Evolutionary conservation across 2,329 filamentous ascomycete species (phyloP), one percentile per base, ranked within the genome.

Genomic region (Colletotrichum shisoi): DNA sequence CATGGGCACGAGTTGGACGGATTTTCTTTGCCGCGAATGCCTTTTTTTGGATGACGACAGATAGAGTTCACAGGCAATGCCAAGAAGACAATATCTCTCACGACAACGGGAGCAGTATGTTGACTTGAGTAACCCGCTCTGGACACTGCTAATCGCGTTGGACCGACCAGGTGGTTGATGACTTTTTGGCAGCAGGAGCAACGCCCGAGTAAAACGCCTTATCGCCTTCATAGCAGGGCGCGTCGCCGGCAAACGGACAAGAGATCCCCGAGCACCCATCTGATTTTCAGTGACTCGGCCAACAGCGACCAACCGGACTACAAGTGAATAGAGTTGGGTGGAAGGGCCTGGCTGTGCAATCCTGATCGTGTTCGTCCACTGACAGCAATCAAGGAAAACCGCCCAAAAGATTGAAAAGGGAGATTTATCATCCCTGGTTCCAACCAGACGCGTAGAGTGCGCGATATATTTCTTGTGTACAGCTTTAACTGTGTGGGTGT

Each of bases 401-500:
- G 2, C 17, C 27, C 9, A 21, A 21, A 21, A n/a, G 49, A 39
- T 39, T 37, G 49, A 12, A 39, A 21, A n/a, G 44, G 11, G 6
- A 19, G 34, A 13, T 21, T 3, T 15, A 2, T 6, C 49, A 39
- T 13, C 49, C 31, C 17, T 6, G 4, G 34, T 37, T 21, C 7
- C 8, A 12, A 39, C 5, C 15, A 17, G 46, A 15, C 49, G 31
- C 49, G 31, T 39, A 53, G 11, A 53, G 46, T 67, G 60, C 53
- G 60, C 60, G 60, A 67, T 58, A 63, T 67, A 49, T 46, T 58
- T 63, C 27, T 4, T 57, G 21, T 31, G 12, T 13, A n/a, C 45
- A 17, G 42, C 31, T 21, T 11, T 46, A 5, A 11, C 6, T 11
- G 40, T 45, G 17, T 31, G 24, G 11, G 12, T 11, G 40, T 15